A percentile compares a stretch with the other conserved stretches of the same genome.
These are phyloP conservation scores for Eimeria zaria DNA, from an alignment of 169 alveolate genomes.

Conservation along the genomic window DNA sequence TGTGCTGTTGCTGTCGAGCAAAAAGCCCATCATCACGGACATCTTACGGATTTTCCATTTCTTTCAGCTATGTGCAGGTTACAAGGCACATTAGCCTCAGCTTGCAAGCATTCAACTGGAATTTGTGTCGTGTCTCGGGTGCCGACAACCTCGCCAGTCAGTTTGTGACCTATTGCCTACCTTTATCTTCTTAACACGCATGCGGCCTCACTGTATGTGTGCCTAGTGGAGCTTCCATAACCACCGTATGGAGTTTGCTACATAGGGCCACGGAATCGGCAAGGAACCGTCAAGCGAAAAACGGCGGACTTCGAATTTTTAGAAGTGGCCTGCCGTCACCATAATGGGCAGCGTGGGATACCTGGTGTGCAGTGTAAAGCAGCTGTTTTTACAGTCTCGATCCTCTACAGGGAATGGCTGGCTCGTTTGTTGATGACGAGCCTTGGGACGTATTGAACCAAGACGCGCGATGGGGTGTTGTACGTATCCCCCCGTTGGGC, in stretches of 20 bases:
- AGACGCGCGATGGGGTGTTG: slow-evolving; percentile 17
- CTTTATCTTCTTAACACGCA: background rate
- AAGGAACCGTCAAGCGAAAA: background rate
- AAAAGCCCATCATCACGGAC: background rate
- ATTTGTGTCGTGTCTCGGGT: background rate
- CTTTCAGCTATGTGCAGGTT: background rate
- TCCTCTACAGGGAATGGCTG: slow-evolving; percentile 21
- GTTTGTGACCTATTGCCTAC: background rate
- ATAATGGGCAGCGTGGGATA: background rate
- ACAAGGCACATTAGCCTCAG: background rate
- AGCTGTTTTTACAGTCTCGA: background rate
- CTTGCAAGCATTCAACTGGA: too few species aligned
- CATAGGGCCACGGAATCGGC: background rate
- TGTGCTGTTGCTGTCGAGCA: background rate
- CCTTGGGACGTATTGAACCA: background rate
- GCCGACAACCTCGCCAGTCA: background rate
- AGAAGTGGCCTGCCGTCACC: background rate
- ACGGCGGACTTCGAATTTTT: background rate
- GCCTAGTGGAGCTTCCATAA: background rate
- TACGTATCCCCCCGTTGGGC: background rate
- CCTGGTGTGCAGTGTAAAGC: slow-evolving; percentile 7
- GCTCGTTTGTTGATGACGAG: slow-evolving; percentile 36
- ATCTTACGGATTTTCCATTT: background rate
- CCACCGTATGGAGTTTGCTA: background rate
- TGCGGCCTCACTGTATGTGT: background rate